Conservation (phyloP, 352 stramenopile species). For the Globisporangium iwayamae region DNA sequence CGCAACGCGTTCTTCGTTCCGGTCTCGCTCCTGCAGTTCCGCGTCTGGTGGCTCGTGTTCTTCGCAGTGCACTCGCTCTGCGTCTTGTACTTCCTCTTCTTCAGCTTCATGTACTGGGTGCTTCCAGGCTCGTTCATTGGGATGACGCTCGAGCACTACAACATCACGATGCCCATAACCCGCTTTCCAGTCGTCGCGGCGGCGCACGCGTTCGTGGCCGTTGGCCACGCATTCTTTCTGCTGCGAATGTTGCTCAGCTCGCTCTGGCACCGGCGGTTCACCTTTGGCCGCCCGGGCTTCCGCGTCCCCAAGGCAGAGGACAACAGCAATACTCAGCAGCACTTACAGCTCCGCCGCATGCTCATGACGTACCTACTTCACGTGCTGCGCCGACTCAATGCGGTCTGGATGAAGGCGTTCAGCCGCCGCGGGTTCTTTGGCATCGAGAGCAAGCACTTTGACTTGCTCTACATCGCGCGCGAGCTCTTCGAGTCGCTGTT, state of each 20-base stretch:
- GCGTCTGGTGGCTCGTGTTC: conserved; percentile 16
- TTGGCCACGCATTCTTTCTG: conserved; percentile 13
- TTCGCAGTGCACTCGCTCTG: conserved; percentile 4
- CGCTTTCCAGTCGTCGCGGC: conserved; percentile 5
- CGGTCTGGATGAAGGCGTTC: conserved; percentile 5
- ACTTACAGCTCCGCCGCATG: no score
- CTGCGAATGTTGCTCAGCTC: conserved; percentile 15
- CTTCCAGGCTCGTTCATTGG: conserved; percentile 4
- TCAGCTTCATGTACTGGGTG: conserved; percentile 9
- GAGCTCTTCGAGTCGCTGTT: conserved; percentile 25
- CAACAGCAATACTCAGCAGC: neutral
- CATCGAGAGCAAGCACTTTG: conserved; percentile 22
- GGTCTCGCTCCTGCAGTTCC: conserved; percentile 11
- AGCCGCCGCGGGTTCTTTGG: conserved; percentile 18
- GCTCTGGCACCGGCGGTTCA: conserved; percentile 3
- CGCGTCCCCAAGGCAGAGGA: conserved; percentile 2
- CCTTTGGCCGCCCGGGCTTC: conserved; percentile 7
- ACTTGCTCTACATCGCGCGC: conserved; percentile 17
- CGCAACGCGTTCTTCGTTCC: conserved; percentile 11
- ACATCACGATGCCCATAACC: conserved; percentile 3
- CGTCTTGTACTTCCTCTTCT: conserved; percentile 11
- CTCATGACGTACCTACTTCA: neutral
- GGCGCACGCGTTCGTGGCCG: conserved; percentile 7
- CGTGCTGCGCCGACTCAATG: neutral
- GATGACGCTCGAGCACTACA: conserved; percentile 12